These are phyloP conservation scores for Rhytidiadelphus loreus DNA, from an alignment of 225 moss, liverwort and hornwort genomes.

Conservation along the genomic window DNA sequence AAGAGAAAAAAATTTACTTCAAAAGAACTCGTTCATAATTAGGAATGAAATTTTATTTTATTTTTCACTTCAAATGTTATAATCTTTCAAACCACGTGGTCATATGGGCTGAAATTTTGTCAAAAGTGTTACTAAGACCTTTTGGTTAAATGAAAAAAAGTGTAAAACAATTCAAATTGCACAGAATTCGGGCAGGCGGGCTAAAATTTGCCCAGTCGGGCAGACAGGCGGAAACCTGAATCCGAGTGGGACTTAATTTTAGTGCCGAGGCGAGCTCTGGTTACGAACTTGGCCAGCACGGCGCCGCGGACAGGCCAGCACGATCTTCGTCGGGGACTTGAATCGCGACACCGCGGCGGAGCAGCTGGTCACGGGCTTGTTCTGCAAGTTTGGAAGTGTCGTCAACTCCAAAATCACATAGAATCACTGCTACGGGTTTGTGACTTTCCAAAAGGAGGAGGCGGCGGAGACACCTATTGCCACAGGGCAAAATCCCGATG, in stretches of 20 bases:
- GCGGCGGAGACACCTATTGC: conserved; percentile 21
- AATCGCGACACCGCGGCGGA: conserved; percentile 25
- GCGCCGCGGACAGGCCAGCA: not conserved
- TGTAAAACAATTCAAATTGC: too few relatives aligned
- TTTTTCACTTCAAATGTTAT: not conserved
- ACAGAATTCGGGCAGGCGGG: too few relatives aligned
- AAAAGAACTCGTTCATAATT: too few relatives aligned
- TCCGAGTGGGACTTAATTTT: too few relatives aligned
- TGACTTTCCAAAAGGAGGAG: conserved; percentile 11
- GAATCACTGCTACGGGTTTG: conserved; percentile 35
- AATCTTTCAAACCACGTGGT: not conserved
- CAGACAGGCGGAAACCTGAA: too few relatives aligned
- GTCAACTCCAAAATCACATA: conserved; percentile 25
- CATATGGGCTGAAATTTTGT: not conserved
- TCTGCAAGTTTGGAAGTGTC: conserved; percentile 24
- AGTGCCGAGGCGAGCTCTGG: too few relatives aligned
- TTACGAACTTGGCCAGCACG: too few relatives aligned
- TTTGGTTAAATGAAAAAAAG: too few relatives aligned
- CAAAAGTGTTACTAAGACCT: too few relatives aligned
- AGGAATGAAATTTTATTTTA: too few relatives aligned
- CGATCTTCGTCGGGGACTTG: not conserved
- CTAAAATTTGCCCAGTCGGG: too few relatives aligned
- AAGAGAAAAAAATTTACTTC: too few relatives aligned
- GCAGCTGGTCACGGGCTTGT: conserved; percentile 23
- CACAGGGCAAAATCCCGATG: conserved; percentile 19